phyloP scores from a whole-genome alignment of 768 basidiomycete genomes.

The Suillus occidentalis region DNA sequence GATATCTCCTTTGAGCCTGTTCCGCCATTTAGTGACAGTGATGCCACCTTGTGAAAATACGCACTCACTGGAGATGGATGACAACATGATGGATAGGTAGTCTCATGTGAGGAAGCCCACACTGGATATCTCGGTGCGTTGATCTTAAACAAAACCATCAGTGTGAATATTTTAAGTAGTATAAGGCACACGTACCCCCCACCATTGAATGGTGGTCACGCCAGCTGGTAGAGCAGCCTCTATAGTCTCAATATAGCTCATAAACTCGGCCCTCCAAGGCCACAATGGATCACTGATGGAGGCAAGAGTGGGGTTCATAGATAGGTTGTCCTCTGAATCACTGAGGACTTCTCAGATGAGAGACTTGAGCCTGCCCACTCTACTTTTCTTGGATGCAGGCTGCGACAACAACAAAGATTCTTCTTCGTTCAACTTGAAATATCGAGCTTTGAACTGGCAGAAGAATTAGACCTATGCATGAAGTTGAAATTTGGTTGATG shows the following conservation, averaged over 20 bases:
- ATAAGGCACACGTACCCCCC: constrained; percentile 31
- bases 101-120: constrained; percentile 40
- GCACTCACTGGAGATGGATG: constrained; percentile 37
- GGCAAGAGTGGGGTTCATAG: neutral
- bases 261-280: constrained; percentile 23
- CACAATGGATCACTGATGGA: constrained; percentile 6
- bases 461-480: neutral
- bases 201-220: constrained; percentile 29
- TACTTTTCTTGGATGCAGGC: constrained; percentile 8
- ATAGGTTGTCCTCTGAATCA: constrained; percentile 13
- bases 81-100: constrained; percentile 39
- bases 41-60: constrained; percentile 42
- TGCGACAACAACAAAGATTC: neutral
- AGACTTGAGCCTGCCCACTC: neutral
- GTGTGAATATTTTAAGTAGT: neutral
- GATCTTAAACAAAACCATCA: constrained; percentile 5
- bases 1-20: constrained; percentile 34
- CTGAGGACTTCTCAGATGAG: constrained; percentile 8
- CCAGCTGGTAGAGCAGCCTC: constrained; percentile 15
- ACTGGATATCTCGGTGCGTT: constrained; percentile 30
- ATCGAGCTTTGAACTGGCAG: constrained; percentile 17
- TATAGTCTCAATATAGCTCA: constrained; percentile 17
- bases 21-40: constrained; percentile 35
- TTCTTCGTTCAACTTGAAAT: neutral
- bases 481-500: neutral